Base-by-base conservation (phyloP, 441 rosid species). In the Adansonia gregorii region DNA sequence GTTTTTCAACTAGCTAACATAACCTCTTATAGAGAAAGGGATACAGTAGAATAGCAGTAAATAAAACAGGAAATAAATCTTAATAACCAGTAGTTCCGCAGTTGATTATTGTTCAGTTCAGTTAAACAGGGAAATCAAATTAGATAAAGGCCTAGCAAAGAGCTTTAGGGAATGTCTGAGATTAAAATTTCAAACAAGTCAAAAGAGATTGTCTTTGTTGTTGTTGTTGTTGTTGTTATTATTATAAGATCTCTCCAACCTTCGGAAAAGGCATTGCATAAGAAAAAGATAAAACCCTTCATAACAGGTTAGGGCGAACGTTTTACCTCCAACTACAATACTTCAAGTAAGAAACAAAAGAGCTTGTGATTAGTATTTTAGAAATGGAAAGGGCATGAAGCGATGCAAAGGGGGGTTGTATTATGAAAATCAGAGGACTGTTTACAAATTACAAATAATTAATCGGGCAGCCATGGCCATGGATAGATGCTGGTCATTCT, bases 401-500 rank as follows among this genome's bases (percentile, higher is more conserved):
- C 58, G 3, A 41, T 45, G 41, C 31, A 66, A 71, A 27, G 60
- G 73, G 45, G 70, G n/a, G n/a, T 31, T 49, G 59, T 67, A 67
- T 49, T 49, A 49, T 24, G 59, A 49, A 15, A 49, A 69, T 49
- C 20, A 24, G 11, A 49, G 0, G 58, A 69, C 73, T 49, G 59
- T 69, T 63, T 49, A 49, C 59, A 49, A 69, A 51, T 49, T 49
- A 69, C 43, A 49, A 49, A 31, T 24, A 49, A 49, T 49, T 69
- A 43, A 51, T 24, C 12, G 17, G 74, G 22, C 6, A 41, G 67
- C 64, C 41, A 63, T 31, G 43, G 67, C 76, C 73, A 61, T 5
- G 51, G 61, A 52, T 70, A 41, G 68, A 20, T 39, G 68, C 70
- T 67, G 64, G 66, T 73, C 75, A 74, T 78, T 80, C 60, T 76